phyloP scores from a whole-genome alignment of 192 early-diverging fungal species.

The Radiomyces spectabilis region DNA sequence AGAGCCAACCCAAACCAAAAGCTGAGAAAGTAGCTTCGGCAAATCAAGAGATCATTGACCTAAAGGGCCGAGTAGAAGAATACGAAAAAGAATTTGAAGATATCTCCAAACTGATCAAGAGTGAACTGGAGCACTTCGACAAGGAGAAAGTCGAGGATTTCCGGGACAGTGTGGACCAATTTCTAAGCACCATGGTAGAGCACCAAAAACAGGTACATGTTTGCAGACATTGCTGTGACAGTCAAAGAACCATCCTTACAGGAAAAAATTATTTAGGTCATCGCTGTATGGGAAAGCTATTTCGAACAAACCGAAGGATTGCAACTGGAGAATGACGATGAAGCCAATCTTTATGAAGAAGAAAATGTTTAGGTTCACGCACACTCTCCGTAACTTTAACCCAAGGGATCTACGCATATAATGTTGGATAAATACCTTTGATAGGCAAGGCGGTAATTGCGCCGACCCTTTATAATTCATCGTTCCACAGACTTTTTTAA shows the following conservation, averaged over 20 bases:
- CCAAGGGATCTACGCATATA: no score
- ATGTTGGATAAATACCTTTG: no score
- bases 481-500: no score
- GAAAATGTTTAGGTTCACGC: slow-evolving; percentile 3
- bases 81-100: slow-evolving; percentile 64
- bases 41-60: slow-evolving; percentile 45
- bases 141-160: slow-evolving; percentile 75
- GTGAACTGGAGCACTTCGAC: slow-evolving; percentile 77
- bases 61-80: slow-evolving; percentile 34
- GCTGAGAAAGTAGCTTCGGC: slow-evolving; percentile 43
- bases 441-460: no score
- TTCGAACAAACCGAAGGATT: slow-evolving; percentile 27
- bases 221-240: not conserved
- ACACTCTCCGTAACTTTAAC: no score
- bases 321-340: not conserved
- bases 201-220: slow-evolving; percentile 65
- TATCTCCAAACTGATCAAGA: slow-evolving; percentile 60
- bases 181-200: slow-evolving; percentile 68
- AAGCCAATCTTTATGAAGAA: not conserved
- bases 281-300: slow-evolving; percentile 30
- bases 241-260: not conserved
- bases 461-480: no score
- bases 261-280: no score
- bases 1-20: slow-evolving; percentile 27
- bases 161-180: slow-evolving; percentile 60